These are phyloP conservation scores for Blastobotrys apis DNA, from an alignment of 1,139 yeast species.

Conservation along the genomic window DNA sequence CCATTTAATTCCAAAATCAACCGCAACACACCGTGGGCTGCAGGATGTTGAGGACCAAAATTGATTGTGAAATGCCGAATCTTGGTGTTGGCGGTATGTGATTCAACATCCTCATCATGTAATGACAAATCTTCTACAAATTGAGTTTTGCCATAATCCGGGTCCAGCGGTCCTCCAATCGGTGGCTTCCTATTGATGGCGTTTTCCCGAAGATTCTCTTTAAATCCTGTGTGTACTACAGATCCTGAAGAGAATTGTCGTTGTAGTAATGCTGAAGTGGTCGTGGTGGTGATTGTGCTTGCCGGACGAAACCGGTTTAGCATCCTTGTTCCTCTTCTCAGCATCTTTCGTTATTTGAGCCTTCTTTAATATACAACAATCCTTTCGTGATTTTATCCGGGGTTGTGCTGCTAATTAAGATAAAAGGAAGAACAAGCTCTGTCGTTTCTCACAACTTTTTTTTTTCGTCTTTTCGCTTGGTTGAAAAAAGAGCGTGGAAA, in stretches of 20 bases:
- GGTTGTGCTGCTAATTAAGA: too few relatives aligned
- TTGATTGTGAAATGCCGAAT: conserved; percentile 85
- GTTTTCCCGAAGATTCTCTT: conserved; percentile 20
- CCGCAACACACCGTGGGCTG: conserved; percentile 90
- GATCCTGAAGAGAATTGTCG: conserved; percentile 3
- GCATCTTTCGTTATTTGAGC: conserved; percentile 1
- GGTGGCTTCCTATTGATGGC: conserved; percentile 31
- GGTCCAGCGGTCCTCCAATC: conserved; percentile 34
- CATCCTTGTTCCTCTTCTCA: conserved; percentile 15
- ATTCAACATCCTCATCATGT: conserved; percentile 25
- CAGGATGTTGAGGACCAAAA: conserved; percentile 93
- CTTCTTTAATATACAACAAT: too few relatives aligned
- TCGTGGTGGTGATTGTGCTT: neutral
- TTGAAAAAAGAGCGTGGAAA: too few relatives aligned
- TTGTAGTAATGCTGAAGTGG: too few relatives aligned
- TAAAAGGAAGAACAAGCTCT: too few relatives aligned
- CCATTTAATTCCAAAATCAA: conserved; percentile 82
- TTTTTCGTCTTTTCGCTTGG: too few relatives aligned
- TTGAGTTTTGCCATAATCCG: conserved; percentile 33
- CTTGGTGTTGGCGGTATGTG: conserved; percentile 39
- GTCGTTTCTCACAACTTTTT: too few relatives aligned
- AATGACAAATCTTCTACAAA: conserved; percentile 35
- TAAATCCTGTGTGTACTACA: conserved; percentile 1
- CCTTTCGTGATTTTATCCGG: too few relatives aligned
- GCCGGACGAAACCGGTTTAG: too few relatives aligned